These are phyloP conservation scores for Pelomyxa schiedti DNA, from an alignment of 78 protist species.

Conservation along the genomic window DNA sequence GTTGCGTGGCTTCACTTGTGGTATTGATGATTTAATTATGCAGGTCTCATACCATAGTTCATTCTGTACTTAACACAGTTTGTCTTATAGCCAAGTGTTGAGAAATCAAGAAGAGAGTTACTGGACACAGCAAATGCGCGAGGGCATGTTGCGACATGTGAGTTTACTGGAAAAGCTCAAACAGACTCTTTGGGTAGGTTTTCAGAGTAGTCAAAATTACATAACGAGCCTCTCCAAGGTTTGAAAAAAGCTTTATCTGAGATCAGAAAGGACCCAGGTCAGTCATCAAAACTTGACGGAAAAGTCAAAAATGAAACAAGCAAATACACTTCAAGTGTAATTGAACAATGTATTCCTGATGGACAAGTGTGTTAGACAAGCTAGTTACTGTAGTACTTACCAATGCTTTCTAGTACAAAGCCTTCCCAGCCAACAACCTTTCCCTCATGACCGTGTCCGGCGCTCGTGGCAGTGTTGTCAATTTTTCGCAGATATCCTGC, in stretches of 20 bases:
- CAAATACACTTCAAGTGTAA: constrained; percentile 58
- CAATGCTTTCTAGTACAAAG: constrained; percentile 2
- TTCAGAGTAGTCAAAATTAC: not conserved
- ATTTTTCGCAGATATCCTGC: constrained; percentile 91
- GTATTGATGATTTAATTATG: constrained; percentile 89
- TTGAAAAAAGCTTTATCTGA: not conserved
- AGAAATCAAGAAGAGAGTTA: too few species aligned
- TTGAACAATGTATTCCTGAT: constrained; percentile 64
- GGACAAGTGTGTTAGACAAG: constrained; percentile 44
- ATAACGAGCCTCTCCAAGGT: not conserved
- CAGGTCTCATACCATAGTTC: too few species aligned
- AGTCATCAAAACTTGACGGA: constrained; percentile 32
- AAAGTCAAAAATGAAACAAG: constrained; percentile 32
- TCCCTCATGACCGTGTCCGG: constrained; percentile 91
- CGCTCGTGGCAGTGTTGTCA: constrained; percentile 95
- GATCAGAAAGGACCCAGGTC: not conserved
- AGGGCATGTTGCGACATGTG: too few species aligned
- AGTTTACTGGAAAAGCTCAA: not conserved
- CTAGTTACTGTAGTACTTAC: not conserved
- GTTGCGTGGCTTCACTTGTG: constrained; percentile 83
- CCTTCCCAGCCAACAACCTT: constrained; percentile 91
- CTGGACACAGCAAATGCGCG: too few species aligned
- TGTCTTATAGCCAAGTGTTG: too few species aligned
- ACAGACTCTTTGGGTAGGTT: not conserved
- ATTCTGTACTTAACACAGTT: too few species aligned